Evolutionary conservation across 1,284 basidiomycete species (phyloP), one percentile per base, ranked within the genome.

Genomic region (Trichosporon faecale): DNA sequence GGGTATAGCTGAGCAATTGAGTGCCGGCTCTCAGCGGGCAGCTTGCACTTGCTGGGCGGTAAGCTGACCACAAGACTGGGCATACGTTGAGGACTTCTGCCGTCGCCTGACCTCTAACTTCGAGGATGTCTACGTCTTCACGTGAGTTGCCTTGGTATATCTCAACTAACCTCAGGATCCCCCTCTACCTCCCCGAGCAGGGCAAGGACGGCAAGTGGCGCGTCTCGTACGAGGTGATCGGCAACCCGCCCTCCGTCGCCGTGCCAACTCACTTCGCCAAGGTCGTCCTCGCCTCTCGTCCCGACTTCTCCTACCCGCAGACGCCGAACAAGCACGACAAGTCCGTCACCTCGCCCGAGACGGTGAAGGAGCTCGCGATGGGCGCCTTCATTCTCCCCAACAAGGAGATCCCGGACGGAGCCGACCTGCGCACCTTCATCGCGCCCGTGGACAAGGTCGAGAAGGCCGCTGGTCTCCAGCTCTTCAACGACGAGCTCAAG

Each of bases 201-300:
- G 90, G 92, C 9, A 76, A 88, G 0, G 95, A 98, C 80, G 95
- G 95, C 9, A 98, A 96, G 85, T 98, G 91, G 89, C 89, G 93
- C 68, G 91, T 98, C 92, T 89, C 88, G 2, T 90, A 97, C 80
- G 94, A 97, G 87, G 92, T 99, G 52, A 98, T 98, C 74, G 97
- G 96, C 0, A 89, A 88, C 40, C 95, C 94, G 27, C 94, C 94
- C 3, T 92, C 91, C 77, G 87, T 98, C 67, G 86, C 91, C 37
- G 97, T 99, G 7, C 97, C 97, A 0, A 99, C 97, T 4, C 97
- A 99, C 81, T 99, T 99, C 82, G 96, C 96, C 37, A 99, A 98
- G 84, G 95, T 98, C 33, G 89, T 98, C 29, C 86, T 98, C 66
- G 89, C 92, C 0, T 88, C 92, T 0, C 88, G 88, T 75, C 89